Base-by-base conservation (phyloP, 106 monocot species). In the Hemerocallis citrina region DNA sequence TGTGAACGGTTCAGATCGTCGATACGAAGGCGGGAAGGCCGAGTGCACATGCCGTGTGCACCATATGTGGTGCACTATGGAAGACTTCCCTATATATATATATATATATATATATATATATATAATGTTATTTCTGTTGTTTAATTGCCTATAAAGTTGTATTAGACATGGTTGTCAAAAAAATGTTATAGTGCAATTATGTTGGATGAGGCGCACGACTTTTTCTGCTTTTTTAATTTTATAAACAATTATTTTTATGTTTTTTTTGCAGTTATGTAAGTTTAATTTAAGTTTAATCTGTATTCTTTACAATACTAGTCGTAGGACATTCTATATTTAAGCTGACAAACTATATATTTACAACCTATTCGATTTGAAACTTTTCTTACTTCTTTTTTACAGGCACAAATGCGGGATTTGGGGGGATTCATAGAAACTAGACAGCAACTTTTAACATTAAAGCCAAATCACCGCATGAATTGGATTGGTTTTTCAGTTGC, bases 401-500 rank as follows among this genome's bases (percentile, higher is more conserved):
- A 96, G 96, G 96, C 90, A 66, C 96, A 96, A 82, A 96, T 96
- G 96, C 75, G 91, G 55, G 91, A 96, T 54, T 70, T 91, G 56
- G n/a, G 77, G 39, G 96, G 96, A 47, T 96, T 96, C 88, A 91
- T 96, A 68, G 96, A 96, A 74, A 96, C 96, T 14, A 91, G 96
- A 56, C 96, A 96, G 47, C 96, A 91, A 33, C 96, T 96, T 48
- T 55, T 96, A 27, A 77, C 79, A 28, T 60, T 96, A 55, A 96
- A 91, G 34, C 84, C 96, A 38, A 96, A 87, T 74, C 96, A 91
- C 77, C 86, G 96, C 17, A 87, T 86, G 78, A 96, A 96, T 66
- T 96, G 96, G 96, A 96, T 96, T 77, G 96, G 96, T 24, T 96
- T 91, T 85, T 83, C 96, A 59, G 96, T 96, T 74, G 71, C 96